Evolutionary conservation across 352 stramenopile genomes (phyloP).

Genomic region (Thalassiosira exigua): DNA sequence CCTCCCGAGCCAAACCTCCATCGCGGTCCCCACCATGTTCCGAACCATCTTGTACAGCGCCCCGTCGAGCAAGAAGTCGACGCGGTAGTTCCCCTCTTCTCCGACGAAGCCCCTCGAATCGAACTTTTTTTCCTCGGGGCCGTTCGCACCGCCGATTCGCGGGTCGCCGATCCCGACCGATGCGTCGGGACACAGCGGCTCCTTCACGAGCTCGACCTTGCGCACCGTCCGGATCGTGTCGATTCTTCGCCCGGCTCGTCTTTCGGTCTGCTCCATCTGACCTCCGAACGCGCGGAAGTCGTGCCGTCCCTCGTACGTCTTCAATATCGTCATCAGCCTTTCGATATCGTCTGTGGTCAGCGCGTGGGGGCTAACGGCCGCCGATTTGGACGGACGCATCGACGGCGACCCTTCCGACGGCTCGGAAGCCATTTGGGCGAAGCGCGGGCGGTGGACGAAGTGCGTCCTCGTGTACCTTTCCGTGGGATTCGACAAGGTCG

Average conservation of each 20-base stretch:
- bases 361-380: neutral
- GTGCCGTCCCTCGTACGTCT: conserved; percentile 80
- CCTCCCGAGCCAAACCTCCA: conserved; percentile 74
- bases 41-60: conserved; percentile 88
- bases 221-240: conserved; percentile 79
- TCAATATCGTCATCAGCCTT: conserved; percentile 62
- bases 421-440: neutral
- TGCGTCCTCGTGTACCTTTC: conserved; percentile 71
- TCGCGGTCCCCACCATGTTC: conserved; percentile 85
- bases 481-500: conserved; percentile 70
- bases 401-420: neutral
- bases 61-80: conserved; percentile 84
- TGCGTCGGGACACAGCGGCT: conserved; percentile 2
- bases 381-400: neutral
- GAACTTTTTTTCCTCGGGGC: neutral
- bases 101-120: conserved; percentile 27
- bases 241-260: conserved; percentile 36
- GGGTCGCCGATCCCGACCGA: neutral
- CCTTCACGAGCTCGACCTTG: conserved; percentile 70
- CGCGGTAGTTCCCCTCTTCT: conserved; percentile 64
- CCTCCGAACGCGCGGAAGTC: conserved; percentile 85
- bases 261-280: conserved; percentile 71
- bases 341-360: conserved; percentile 58
- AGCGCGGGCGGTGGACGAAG: conserved; percentile 46
- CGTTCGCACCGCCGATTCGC: too few relatives aligned